Evolutionary conservation across 73 alveolate species (phyloP), one percentile per base, ranked within the genome.

Genomic region (Paramecium sonneborni): DNA sequence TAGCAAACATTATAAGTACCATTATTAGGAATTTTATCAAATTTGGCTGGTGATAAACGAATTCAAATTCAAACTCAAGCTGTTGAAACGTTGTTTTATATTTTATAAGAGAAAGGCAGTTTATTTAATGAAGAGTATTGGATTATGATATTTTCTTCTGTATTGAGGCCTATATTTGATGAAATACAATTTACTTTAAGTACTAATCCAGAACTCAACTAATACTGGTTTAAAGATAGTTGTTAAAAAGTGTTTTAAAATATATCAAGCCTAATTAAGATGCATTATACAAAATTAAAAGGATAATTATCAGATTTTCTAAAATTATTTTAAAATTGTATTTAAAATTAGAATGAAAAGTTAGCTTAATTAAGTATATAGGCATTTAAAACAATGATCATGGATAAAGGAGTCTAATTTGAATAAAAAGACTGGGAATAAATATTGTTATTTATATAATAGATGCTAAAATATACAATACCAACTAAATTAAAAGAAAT

Each of bases 151-250:
- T 88, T 88, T 41, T 88, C 70, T 39, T 76, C 85, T 24, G 94
- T 88, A 6, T 41, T 88, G 37, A 88, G 94, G 70, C 94, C 94
- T 10, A 37, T 88, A 18, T 88, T 88, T 28, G 94, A 88, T 52
- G 94, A 88, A 70, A 88, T 88, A 23, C 41, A 88, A 88, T 88
- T 70, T 43, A 88, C 94, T 7, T 88, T 88, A 62, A 62, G 28
- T 7, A 26, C 84, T 5, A 62, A 62, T 62, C 84, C 67, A 88
- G 74, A 43, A 39, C 26, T 62, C 12, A 62, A 62, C 24, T 62
- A 62, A 62, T 62, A 26, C 6, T 62, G 94, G 94, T 70, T 88
- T 37, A 88, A 88, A 72, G 67, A 69, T 30, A 56, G 88, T 26
- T 88, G 94, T 41, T 34, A 88, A 23, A 88, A 88, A 56, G 91